phyloP scores from a whole-genome alignment of 1,284 basidiomycete species.

The Rhodotorula sp. region DNA sequence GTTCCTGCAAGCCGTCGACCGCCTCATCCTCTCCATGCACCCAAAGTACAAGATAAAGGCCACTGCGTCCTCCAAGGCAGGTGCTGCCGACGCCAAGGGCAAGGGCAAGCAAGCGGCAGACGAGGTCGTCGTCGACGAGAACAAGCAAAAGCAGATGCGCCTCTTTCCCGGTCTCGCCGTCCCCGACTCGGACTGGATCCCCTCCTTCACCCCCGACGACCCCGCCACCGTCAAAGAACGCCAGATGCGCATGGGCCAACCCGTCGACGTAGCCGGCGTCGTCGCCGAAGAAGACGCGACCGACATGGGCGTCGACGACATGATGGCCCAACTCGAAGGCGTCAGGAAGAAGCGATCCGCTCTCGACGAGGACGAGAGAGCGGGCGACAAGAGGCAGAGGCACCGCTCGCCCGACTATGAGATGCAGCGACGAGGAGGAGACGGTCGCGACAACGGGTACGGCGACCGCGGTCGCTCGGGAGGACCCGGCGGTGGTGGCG shows the following conservation, averaged over 20 bases:
- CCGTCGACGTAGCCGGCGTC: constrained; percentile 49
- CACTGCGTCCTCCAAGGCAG: constrained; percentile 19
- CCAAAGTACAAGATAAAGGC: constrained; percentile 83
- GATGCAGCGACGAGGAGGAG: constrained; percentile 42
- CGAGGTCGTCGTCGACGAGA: constrained; percentile 55
- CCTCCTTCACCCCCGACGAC: constrained; percentile 32
- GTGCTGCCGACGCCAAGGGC: constrained; percentile 49
- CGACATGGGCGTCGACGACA: constrained; percentile 34
- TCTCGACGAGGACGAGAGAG: constrained; percentile 52
- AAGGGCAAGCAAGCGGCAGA: constrained; percentile 48
- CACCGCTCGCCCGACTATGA: constrained; percentile 35
- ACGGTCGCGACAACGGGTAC: constrained; percentile 44
- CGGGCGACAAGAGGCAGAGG: constrained; percentile 23
- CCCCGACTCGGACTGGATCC: constrained; percentile 65
- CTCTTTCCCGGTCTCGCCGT: constrained; percentile 90
- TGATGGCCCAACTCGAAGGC: constrained; percentile 56
- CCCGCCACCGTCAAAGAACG: constrained; percentile 16
- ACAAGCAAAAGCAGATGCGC: constrained; percentile 72
- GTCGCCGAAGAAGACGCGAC: constrained; percentile 47
- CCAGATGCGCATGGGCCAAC: constrained; percentile 22
- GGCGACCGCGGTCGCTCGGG: constrained; percentile 47
- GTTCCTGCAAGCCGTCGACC: constrained; percentile 87
- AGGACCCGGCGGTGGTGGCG: constrained; percentile 29
- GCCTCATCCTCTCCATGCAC: constrained; percentile 89
- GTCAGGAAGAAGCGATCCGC: constrained; percentile 48